Evolutionary conservation across 2,329 filamentous ascomycete genomes (phyloP), one percentile per base, ranked within the genome.

Genomic region (Colletotrichum noveboracense): DNA sequence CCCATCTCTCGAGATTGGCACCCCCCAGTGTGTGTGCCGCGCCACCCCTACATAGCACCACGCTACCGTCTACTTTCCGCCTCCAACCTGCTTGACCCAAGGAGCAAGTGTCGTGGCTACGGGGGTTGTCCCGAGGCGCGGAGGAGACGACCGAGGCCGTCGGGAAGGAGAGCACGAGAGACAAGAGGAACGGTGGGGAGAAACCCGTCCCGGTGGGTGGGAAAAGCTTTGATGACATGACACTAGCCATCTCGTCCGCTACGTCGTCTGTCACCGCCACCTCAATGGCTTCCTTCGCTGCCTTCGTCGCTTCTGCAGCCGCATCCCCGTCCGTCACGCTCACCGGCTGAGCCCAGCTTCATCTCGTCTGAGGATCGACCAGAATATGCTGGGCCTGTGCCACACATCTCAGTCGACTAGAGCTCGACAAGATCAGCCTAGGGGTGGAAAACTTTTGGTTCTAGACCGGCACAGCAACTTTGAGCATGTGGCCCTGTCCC

Each of bases 401-500:
- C 56, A 18, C 38, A 70, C 56, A 61, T 69, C 66, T 62, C 56
- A 60, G 34, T 60, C 26, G 32, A 48, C 34, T 48, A 64, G 48
- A 34, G 18, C 55, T 68, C 8, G 73, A 56, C 64, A 73, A 74
- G 70, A 76, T 76, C 70, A 65, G 56, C 62, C 34, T 66, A 58
- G 74, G 62, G 43, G 55, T 69, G 43, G 43, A 21, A 55, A 34
- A 43, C 18, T 24, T 48, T 48, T 52, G 32, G 70, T 68, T 76
- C 74, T 74, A 69, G 74, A 76, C 74, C 64, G 26, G 36, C 56
- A 14, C 48, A 74, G 58, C 64, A 56, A 26, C 62, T 56, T 55
- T 61, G 70, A 60, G 64, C 74, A 76, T 74, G 70, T 69, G 74
- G 64, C 48, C 73, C 74, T 65, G 73, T 67, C 28, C 24, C 34